Conservation (phyloP, 371 early-diverging fungal genomes). For the Rhizopus arrhizus region DNA sequence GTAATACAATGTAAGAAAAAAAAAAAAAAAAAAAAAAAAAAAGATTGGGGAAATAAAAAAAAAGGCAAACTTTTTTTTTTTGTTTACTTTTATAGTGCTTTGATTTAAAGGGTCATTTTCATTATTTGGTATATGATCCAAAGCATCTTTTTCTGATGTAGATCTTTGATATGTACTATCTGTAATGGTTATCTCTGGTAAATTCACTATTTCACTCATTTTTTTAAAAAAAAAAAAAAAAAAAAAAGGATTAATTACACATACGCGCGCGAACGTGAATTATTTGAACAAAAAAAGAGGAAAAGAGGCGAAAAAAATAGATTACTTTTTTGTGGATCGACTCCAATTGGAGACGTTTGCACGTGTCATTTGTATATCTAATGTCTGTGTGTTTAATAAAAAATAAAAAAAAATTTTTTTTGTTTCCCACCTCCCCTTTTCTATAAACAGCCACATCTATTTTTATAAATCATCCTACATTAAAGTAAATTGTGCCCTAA, state of each 20-base stretch:
- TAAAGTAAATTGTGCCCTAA: too few species aligned
- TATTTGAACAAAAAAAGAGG: slow-evolving; percentile 6
- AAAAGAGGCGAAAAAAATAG: slow-evolving; percentile 78
- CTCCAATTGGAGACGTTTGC: slow-evolving; percentile 87
- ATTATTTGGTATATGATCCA: slow-evolving; percentile 10
- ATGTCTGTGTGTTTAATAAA: too few species aligned
- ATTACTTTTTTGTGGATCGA: slow-evolving; percentile 67
- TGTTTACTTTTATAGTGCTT: slow-evolving; percentile 10
- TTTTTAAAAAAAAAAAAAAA: slow-evolving; percentile 24
- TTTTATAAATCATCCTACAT: too few species aligned
- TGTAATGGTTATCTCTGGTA: slow-evolving; percentile 11
- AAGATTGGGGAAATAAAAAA: neutral
- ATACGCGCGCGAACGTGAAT: too few species aligned
- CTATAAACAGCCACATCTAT: too few species aligned
- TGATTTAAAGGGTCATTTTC: neutral
- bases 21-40: slow-evolving; percentile 7
- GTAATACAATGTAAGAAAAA: neutral
- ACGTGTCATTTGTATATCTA: slow-evolving; percentile 38
- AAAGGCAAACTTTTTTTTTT: slow-evolving; percentile 9
- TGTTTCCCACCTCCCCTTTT: too few species aligned
- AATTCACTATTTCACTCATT: slow-evolving; percentile 40
- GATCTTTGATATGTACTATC: slow-evolving; percentile 24
- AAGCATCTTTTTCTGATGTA: slow-evolving; percentile 21
- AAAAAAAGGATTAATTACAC: slow-evolving; percentile 35
- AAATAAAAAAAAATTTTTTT: too few species aligned